Evolutionary conservation across 495 filamentous ascomycete genomes (phyloP), one percentile per base, ranked within the genome.

Genomic region (Corynascus novoguineensis): DNA sequence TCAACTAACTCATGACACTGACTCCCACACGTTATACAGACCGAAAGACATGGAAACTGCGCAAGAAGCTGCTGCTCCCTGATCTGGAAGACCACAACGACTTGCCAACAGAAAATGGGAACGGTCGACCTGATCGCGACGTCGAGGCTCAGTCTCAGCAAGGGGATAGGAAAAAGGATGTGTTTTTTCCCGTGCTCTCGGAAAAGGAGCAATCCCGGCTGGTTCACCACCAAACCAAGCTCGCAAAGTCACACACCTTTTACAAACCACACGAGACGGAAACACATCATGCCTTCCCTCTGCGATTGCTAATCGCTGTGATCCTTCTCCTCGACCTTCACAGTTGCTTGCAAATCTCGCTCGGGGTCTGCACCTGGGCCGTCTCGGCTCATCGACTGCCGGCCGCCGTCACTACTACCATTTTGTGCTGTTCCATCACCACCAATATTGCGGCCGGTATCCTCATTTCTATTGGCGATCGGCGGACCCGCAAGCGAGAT

Each of bases 211-310:
- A 90, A 63, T 70, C 71, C 28, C 77, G 75, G 32, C 75, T 92
- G 12, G 74, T 80, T 34, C 82, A 90, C 60, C 87, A 92, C 64
- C 85, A 90, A 61, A 76, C 72, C 31, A 90, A 89, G 62, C 86
- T 90, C 58, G 75, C 84, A 60, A 86, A 83, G 50, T 86, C 84
- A 0, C 88, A 92, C 64, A 88, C 86, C 2, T 92, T 90, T 70
- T 92, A 90, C 75, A 89, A 88, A 65, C 88, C 88, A 1, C 87
- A 92, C 70, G 88, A 90, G 71, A 91, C 87, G 0, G 70, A 80
- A 37, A 91, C 88, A 2, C 88, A 92, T 63, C 78, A 85, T 63
- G 87, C 88, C 7, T 92, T 91, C 61, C 87, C 88, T 0, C 74
- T 88, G 8, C 79, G 80, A 34, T 71, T 88, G 19, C 80, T 91